These are phyloP conservation scores for Chaetomium cochliodes DNA, from an alignment of 495 filamentous ascomycete species.

Conservation along the genomic window DNA sequence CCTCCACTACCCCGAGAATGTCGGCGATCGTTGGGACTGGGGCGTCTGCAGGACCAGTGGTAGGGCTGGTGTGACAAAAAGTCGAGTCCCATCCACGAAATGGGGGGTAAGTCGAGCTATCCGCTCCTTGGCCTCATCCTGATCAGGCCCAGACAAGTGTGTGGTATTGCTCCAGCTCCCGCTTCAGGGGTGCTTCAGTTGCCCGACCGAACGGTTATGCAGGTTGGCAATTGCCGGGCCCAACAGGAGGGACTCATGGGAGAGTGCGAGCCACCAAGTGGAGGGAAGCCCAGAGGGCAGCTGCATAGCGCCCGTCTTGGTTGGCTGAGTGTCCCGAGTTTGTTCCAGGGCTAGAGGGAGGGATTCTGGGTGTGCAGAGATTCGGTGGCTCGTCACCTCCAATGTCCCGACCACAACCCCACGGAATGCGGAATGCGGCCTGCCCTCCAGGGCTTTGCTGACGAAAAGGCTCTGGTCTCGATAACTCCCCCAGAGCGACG, in stretches of 20 bases:
- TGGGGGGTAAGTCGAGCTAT: not conserved
- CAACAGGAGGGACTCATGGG: not conserved
- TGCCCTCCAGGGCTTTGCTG: not conserved
- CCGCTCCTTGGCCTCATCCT: not conserved
- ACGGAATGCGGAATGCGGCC: not conserved
- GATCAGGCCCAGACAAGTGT: conserved; percentile 11
- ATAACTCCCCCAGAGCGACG: not conserved
- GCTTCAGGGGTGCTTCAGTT: conserved; percentile 25
- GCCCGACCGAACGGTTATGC: conserved; percentile 31
- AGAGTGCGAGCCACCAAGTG: conserved; percentile 6
- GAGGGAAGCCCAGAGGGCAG: not conserved
- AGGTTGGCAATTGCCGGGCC: conserved; percentile 25
- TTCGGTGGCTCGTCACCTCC: not conserved
- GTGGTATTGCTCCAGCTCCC: conserved; percentile 31
- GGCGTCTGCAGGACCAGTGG: not conserved
- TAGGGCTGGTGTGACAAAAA: conserved; percentile 15
- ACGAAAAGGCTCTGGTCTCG: not conserved
- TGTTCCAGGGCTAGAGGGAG: not conserved
- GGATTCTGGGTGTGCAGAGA: not conserved
- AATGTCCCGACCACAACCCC: conserved; percentile 2
- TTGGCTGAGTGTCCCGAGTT: conserved; percentile 1
- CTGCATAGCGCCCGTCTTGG: not conserved
- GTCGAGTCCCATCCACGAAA: not conserved
- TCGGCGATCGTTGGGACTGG: not conserved
- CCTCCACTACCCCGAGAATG: not conserved